Conservation (phyloP, 129 eudicot genomes). For the Escallonia herrerae region DNA sequence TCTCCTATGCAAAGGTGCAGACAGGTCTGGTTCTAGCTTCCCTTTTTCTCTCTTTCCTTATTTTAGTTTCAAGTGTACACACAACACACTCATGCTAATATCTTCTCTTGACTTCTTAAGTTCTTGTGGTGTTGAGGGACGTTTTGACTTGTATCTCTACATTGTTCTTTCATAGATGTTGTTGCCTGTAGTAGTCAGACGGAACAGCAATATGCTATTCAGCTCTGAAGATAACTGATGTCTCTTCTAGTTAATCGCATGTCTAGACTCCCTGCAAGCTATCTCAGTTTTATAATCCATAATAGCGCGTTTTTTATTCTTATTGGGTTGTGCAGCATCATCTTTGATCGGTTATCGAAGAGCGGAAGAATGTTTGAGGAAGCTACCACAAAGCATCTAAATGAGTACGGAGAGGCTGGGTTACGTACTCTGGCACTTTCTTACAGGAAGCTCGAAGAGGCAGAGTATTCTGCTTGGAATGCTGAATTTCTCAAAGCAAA, state of each 20-base stretch:
- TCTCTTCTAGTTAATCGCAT: constrained; percentile 1
- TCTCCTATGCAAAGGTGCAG: constrained; percentile 98
- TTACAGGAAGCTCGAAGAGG: constrained; percentile 65
- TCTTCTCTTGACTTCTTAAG: neutral
- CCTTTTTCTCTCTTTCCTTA: neutral
- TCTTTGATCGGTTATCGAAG: constrained; percentile 76
- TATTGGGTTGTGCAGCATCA: constrained; percentile 53
- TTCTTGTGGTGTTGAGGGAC: neutral
- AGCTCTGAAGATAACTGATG: neutral
- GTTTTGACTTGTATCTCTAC: neutral
- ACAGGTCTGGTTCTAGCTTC: constrained; percentile 56
- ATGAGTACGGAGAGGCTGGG: constrained; percentile 94
- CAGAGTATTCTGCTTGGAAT: constrained; percentile 75
- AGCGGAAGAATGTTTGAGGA: constrained; percentile 68
- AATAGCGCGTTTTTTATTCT: neutral
- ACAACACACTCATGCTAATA: neutral
- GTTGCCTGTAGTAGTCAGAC: neutral
- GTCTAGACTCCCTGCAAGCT: constrained; percentile 3
- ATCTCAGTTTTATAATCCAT: neutral
- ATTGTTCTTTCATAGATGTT: neutral
- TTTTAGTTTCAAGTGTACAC: neutral
- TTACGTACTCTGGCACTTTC: constrained; percentile 90
- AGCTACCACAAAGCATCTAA: constrained; percentile 76
- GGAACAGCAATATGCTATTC: neutral
- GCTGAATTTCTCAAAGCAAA: constrained; percentile 82